Base-by-base conservation (phyloP, 2,329 filamentous ascomycete species). In the Chalaropsis ovoidea region DNA sequence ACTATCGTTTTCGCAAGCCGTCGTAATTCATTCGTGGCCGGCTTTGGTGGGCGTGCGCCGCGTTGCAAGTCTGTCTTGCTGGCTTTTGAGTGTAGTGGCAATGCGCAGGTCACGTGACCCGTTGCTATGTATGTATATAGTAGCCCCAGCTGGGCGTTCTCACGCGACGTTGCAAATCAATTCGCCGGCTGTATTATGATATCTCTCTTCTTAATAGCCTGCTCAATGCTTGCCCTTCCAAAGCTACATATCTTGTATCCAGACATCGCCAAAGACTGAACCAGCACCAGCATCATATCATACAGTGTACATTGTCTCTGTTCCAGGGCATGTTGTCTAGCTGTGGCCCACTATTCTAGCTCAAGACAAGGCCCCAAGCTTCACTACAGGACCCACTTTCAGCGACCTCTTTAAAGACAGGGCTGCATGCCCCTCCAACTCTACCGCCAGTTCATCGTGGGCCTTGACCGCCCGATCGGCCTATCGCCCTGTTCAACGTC, bases 351-450 rank as follows among this genome's bases (percentile, higher is more conserved):
- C 54, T 58, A 39, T 58, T 58, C 54, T 58, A 58, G 31, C 15
- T 58, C 24, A 39, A 58, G 15, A 31, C 15, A 39, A 58, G 17
- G 54, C 54, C 54, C 54, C 54, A 58, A 58, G 54, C 54, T 58
- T 58, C 54, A 58, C 27, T 11, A 19, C 1, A 11, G 17, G 54
- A 58, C n/a, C 54, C 54, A 58, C 54, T 58, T 58, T 39, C 27
- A 35, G 54, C 54, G 54, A 35, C 27, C 24, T 58, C 54, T 58
- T 35, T 17, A 39, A 58, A 58, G 11, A 52, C 24, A 27, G 47
- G 22, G 47, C 56, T 60, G 8, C 56, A n/a, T 61, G 19, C 41
- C 58, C 19, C 58, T 35, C 13, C 41, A 31, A 15, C 17, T 39
- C 19, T 11, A 24, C n/a, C 35, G 19, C 35, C 35, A 60, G 10